Evolutionary conservation across 768 basidiomycete species (phyloP).

Genomic region (Amanita pallidorosea): DNA sequence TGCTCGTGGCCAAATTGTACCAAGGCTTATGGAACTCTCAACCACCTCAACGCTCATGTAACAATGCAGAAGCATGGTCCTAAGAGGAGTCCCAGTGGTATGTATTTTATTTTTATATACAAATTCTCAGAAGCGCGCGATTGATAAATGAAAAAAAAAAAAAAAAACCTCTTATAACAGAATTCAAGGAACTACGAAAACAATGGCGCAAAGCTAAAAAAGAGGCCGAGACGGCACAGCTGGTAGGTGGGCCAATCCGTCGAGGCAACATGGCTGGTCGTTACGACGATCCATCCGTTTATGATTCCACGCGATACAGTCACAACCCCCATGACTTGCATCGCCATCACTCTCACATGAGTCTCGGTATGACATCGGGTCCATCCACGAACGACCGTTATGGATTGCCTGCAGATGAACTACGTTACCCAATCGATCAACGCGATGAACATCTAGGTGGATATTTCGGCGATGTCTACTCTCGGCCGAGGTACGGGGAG

Average conservation of each 20-base stretch:
- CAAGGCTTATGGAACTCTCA: constrained; percentile 89
- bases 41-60: constrained; percentile 96
- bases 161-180: constrained; percentile 42
- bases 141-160: constrained; percentile 9
- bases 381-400: constrained; percentile 17
- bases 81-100: constrained; percentile 86
- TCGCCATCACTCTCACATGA: constrained; percentile 18
- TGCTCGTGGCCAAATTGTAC: constrained; percentile 73
- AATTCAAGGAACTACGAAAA: constrained; percentile 97
- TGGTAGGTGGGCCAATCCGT: constrained; percentile 18
- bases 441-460: constrained; percentile 18
- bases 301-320: constrained; percentile 18
- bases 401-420: constrained; percentile 18
- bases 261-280: constrained; percentile 19
- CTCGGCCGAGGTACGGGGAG: constrained; percentile 20
- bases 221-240: constrained; percentile 33
- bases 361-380: constrained; percentile 16
- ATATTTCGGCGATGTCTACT: constrained; percentile 14
- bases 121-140: constrained; percentile 8
- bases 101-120: constrained; percentile 16
- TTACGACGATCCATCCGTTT: constrained; percentile 21
- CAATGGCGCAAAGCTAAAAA: constrained; percentile 94
- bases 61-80: constrained; percentile 95
- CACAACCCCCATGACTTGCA: constrained; percentile 14
- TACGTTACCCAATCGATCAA: constrained; percentile 20